phyloP scores from a whole-genome alignment of 2,329 filamentous ascomycete species.

The Penicillium psychrosexuale region DNA sequence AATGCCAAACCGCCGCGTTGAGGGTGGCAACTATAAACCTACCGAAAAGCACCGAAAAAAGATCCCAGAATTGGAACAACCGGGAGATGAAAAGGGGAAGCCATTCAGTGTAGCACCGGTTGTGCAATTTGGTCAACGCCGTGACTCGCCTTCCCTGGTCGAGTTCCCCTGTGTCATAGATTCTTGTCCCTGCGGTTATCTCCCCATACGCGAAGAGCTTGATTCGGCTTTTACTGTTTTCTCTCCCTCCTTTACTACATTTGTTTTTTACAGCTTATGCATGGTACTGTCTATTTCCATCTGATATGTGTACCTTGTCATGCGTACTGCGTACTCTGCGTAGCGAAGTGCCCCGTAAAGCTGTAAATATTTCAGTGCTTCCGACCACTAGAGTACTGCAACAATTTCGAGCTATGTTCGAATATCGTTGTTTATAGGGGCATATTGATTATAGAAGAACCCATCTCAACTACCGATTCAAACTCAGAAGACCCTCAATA shows the following conservation, averaged over 20 bases:
- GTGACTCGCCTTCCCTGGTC: constrained; percentile 9
- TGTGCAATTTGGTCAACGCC: constrained; percentile 11
- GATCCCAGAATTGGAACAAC: constrained; percentile 2
- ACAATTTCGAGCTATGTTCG: neutral
- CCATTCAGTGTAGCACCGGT: constrained; percentile 15
- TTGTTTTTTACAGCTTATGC: constrained; percentile 34
- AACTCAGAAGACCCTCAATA: constrained; percentile 45
- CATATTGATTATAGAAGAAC: neutral
- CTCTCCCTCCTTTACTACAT: constrained; percentile 16
- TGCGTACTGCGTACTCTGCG: neutral
- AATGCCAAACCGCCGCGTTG: constrained; percentile 15
- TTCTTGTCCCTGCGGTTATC: constrained; percentile 26
- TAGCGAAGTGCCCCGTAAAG: neutral
- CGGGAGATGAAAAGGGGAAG: constrained; percentile 3
- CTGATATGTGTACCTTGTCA: constrained; percentile 1
- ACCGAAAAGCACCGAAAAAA: constrained; percentile 8
- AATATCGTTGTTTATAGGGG: neutral
- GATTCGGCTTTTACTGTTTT: constrained; percentile 18
- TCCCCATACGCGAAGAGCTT: constrained; percentile 25
- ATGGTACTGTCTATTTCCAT: constrained; percentile 25
- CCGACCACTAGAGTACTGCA: neutral
- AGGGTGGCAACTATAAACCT: constrained; percentile 23
- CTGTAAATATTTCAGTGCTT: neutral
- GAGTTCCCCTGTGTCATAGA: constrained; percentile 27
- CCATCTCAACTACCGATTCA: constrained; percentile 38